A percentile compares a stretch with the other conserved stretches of the same genome.
Conservation (phyloP, 225 moss, liverwort and hornwort species). For the Rhytidiadelphus loreus region DNA sequence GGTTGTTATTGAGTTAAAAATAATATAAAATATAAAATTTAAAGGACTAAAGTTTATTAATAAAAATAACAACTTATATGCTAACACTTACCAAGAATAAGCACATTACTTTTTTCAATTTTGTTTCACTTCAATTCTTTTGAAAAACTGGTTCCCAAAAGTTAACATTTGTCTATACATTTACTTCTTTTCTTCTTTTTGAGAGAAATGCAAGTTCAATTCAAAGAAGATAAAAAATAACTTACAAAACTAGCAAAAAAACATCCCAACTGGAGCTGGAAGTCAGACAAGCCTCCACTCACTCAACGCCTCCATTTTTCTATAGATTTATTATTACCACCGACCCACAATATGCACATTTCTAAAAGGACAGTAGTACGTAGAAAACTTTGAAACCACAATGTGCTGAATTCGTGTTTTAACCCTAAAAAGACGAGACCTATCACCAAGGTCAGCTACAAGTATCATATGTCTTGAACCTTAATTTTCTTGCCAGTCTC, state of each 20-base stretch:
- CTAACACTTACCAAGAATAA: not conserved
- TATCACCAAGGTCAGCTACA: not conserved
- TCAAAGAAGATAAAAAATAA: not conserved
- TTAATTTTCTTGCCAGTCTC: not conserved
- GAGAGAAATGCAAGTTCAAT: not conserved
- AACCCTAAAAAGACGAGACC: not conserved
- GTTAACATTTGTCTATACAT: not conserved
- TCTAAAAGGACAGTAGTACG: too few relatives aligned
- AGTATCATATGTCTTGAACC: not conserved
- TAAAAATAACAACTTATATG: not conserved
- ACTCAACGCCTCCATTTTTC: too few relatives aligned
- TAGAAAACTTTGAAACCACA: not conserved
- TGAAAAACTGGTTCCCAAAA: not conserved
- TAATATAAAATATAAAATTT: not conserved
- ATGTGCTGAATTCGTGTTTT: not conserved
- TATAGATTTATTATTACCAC: not conserved
- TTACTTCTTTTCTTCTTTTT: not conserved
- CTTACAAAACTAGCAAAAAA: not conserved
- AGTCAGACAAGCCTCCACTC: too few relatives aligned
- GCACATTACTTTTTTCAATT: not conserved
- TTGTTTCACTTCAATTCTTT: not conserved
- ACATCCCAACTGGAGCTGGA: not conserved
- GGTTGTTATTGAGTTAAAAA: accelerated
- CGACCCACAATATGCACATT: accelerated
- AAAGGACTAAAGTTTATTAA: not conserved